A percentile compares a stretch with the other conserved stretches of the same genome.
These are phyloP conservation scores for Myrica gale DNA, from an alignment of 306 rosid genomes.

Conservation along the genomic window DNA sequence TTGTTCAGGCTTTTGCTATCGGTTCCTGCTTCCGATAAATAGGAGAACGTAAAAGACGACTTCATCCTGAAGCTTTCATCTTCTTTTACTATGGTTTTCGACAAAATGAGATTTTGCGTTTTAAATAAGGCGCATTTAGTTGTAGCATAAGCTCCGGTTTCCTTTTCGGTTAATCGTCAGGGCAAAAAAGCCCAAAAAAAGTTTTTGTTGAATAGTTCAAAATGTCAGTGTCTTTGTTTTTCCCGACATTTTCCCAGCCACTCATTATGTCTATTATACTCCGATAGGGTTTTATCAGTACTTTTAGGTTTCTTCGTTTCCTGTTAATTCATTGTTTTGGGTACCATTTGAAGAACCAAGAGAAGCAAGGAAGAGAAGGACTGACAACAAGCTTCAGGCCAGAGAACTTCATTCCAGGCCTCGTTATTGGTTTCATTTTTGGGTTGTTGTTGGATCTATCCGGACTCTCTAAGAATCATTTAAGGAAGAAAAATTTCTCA, in stretches of 20 bases:
- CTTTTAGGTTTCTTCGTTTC: not conserved
- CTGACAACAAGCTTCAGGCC: conserved; percentile 65
- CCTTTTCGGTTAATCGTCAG: not conserved
- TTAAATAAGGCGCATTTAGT: not conserved
- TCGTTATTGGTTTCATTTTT: conserved; percentile 81
- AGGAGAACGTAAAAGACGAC: not conserved
- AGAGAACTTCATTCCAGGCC: conserved; percentile 85
- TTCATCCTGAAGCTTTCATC: not conserved
- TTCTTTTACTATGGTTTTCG: not conserved
- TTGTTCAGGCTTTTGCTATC: too few species aligned
- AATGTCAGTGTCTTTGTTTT: not conserved
- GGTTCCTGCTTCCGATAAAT: not conserved
- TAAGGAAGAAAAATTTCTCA: conserved; percentile 36
- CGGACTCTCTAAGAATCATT: conserved; percentile 38
- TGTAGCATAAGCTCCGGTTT: not conserved
- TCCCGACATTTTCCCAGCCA: not conserved
- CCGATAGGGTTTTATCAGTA: not conserved
- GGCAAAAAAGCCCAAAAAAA: not conserved
- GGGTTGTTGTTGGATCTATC: conserved; percentile 74
- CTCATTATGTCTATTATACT: not conserved
- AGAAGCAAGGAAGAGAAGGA: conserved; percentile 59
- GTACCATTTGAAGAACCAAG: conserved; percentile 35
- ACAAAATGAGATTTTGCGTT: not conserved
- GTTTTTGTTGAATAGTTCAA: not conserved
- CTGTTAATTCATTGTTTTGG: not conserved